phyloP scores from a whole-genome alignment of 2,329 filamentous ascomycete genomes.

The Graphilbum sp. region DNA sequence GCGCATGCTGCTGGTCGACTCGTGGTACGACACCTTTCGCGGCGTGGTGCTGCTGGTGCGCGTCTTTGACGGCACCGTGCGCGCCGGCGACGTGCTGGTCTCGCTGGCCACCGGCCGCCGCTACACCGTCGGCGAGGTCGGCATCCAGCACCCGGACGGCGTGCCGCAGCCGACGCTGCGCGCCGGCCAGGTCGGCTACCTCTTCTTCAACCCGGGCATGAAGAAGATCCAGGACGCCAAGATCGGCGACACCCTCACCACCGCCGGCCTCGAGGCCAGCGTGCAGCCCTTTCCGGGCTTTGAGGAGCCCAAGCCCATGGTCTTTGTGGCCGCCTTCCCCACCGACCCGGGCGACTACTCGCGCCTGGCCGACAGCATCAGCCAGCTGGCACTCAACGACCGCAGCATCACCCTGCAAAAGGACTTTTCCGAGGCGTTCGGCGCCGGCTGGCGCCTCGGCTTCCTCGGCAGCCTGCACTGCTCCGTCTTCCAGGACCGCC shows the following conservation, averaged over 20 bases:
- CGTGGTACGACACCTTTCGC: conserved; percentile 94
- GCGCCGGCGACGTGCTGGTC: conserved; percentile 67
- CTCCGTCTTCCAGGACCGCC: conserved; percentile 94
- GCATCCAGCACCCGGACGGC: conserved; percentile 85
- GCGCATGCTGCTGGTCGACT: conserved; percentile 80
- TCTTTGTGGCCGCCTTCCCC: conserved; percentile 93
- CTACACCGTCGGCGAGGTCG: conserved; percentile 90
- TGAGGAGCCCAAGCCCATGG: conserved; percentile 96
- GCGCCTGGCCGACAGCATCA: conserved; percentile 83
- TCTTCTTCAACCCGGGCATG: conserved; percentile 97
- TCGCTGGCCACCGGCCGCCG: conserved; percentile 79
- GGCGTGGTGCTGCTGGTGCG: conserved; percentile 84
- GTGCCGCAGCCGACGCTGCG: conserved; percentile 65
- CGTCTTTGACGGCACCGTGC: conserved; percentile 75
- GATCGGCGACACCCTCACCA: conserved; percentile 89
- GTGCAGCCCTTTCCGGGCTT: conserved; percentile 82
- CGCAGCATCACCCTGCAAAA: conserved; percentile 88
- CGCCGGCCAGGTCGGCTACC: conserved; percentile 89
- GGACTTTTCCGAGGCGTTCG: conserved; percentile 84
- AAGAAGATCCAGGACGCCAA: conserved; percentile 92
- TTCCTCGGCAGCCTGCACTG: conserved; percentile 96
- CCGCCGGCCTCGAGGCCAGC: conserved; percentile 53
- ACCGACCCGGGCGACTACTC: conserved; percentile 79
- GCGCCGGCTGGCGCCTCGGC: conserved; percentile 83
- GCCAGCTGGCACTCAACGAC: conserved; percentile 86